These are phyloP conservation scores for Geotrichum reessii DNA, from an alignment of 1,139 yeast genomes.

Conservation along the genomic window DNA sequence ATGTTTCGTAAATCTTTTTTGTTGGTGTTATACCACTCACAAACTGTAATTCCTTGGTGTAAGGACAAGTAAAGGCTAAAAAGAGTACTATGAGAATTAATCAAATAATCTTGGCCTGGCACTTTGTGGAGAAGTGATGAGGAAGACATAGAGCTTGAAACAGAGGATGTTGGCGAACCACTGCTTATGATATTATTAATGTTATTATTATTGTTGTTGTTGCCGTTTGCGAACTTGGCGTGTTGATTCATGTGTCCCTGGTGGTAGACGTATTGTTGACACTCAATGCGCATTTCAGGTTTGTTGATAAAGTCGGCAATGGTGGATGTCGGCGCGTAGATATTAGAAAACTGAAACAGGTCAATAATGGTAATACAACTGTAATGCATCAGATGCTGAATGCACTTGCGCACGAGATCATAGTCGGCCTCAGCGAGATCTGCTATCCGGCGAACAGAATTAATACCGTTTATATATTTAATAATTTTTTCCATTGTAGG, in stretches of 20 bases:
- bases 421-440: conserved; percentile 78
- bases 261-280: conserved; percentile 65
- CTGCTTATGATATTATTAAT: neutral
- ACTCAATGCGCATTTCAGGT: conserved; percentile 67
- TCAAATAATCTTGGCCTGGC: conserved; percentile 8
- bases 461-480: conserved; percentile 83
- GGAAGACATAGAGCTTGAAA: conserved; percentile 22
- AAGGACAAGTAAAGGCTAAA: conserved; percentile 73
- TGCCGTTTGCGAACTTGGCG: neutral
- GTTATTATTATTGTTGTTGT: conserved; percentile 1
- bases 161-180: conserved; percentile 20
- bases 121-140: conserved; percentile 13
- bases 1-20: conserved; percentile 53
- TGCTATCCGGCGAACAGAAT: conserved; percentile 72
- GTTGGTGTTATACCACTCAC: conserved; percentile 76
- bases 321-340: conserved; percentile 82
- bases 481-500: conserved; percentile 88
- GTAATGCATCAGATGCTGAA: conserved; percentile 87
- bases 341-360: conserved; percentile 80
- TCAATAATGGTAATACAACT: conserved; percentile 78
- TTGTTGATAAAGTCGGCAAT: conserved; percentile 63
- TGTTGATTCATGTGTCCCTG: conserved; percentile 17
- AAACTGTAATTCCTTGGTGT: conserved; percentile 70
- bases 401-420: conserved; percentile 72
- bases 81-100: conserved; percentile 44